phyloP scores from a whole-genome alignment of 306 rosid species.

The Cicer yamashitae region DNA sequence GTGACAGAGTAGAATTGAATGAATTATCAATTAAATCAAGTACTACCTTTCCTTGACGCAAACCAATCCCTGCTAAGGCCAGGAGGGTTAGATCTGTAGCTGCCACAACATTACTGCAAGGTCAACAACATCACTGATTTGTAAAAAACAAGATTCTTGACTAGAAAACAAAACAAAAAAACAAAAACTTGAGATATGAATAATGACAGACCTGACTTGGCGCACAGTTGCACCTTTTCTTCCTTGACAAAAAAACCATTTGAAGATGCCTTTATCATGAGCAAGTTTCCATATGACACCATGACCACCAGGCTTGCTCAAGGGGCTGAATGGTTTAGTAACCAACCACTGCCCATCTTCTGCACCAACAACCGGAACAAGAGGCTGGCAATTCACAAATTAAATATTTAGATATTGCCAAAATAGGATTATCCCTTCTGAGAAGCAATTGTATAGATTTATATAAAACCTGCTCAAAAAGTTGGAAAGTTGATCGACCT shows the following conservation, averaged over 20 bases:
- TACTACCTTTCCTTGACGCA: constrained; percentile 81
- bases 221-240: constrained; percentile 95
- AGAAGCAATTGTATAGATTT: constrained; percentile 43
- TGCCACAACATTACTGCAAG: constrained; percentile 92
- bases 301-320: constrained; percentile 98
- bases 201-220: constrained; percentile 83
- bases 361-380: constrained; percentile 88
- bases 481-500: constrained; percentile 91
- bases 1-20: constrained; percentile 14
- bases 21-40: constrained; percentile 31
- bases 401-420: constrained; percentile 41
- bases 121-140: constrained; percentile 47
- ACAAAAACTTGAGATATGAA: constrained; percentile 29
- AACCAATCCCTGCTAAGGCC: constrained; percentile 94
- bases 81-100: constrained; percentile 92
- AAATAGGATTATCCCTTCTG: constrained; percentile 36
- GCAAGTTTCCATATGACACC: constrained; percentile 99
- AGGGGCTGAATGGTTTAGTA: constrained; percentile 70
- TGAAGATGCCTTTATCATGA: constrained; percentile 83
- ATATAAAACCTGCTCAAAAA: constrained; percentile 90
- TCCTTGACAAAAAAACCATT: constrained; percentile 87
- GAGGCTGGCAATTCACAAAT: constrained; percentile 78
- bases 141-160: constrained; percentile 40
- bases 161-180: constrained; percentile 19
- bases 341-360: constrained; percentile 92